phyloP scores from a whole-genome alignment of 805 yeast species.

The Soucietia sequanensis region DNA sequence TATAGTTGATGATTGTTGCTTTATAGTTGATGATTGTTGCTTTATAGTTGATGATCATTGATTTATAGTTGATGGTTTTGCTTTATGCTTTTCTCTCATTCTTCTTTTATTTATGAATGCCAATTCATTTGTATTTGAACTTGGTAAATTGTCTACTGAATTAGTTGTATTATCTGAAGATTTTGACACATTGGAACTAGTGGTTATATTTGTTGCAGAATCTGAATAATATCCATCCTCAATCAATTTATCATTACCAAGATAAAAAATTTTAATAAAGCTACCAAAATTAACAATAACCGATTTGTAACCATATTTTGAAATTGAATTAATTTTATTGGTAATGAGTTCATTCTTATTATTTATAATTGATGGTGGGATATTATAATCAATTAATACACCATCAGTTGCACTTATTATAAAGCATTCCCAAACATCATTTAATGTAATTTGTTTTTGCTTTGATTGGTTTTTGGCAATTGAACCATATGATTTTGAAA shows the following conservation, averaged over 20 bases:
- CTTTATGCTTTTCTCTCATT: slow-evolving; percentile 14
- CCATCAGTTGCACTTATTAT: slow-evolving; percentile 68
- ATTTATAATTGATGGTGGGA: slow-evolving; percentile 43
- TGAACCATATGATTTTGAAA: neutral
- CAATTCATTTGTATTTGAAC: slow-evolving; percentile 40
- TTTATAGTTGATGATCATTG: no score
- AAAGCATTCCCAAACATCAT: slow-evolving; percentile 72
- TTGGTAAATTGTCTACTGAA: slow-evolving; percentile 10
- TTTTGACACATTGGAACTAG: slow-evolving; percentile 17
- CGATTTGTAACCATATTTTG: slow-evolving; percentile 74
- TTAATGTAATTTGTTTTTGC: slow-evolving; percentile 6
- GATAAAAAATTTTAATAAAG: slow-evolving; percentile 64
- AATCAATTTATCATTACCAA: slow-evolving; percentile 73
- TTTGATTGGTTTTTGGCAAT: neutral
- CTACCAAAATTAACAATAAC: slow-evolving; percentile 76
- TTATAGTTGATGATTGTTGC: no score
- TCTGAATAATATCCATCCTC: slow-evolving; percentile 55
- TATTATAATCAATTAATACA: slow-evolving; percentile 53
- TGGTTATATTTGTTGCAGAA: slow-evolving; percentile 34
- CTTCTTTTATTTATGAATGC: slow-evolving; percentile 50
- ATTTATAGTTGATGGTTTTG: neutral
- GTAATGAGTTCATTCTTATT: slow-evolving; percentile 44
- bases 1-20: no score
- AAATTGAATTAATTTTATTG: slow-evolving; percentile 58
- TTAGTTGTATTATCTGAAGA: slow-evolving; percentile 9